Evolutionary conservation across 2,329 filamentous ascomycete species (phyloP).

Genomic region (Zasmidium citrigriseum): DNA sequence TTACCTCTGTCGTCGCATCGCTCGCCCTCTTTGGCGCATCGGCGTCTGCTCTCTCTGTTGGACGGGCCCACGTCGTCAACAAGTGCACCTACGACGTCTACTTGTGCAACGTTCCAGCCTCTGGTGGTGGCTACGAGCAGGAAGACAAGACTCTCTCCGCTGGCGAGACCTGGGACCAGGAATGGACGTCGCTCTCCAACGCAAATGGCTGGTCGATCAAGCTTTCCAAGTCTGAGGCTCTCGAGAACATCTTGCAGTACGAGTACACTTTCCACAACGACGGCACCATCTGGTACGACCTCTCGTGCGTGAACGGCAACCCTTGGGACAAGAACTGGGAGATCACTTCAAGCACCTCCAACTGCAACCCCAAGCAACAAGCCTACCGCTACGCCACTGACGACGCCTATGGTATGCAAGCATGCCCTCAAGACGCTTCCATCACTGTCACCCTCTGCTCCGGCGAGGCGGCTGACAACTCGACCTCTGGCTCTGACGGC

Average conservation of each 20-base stretch:
- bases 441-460: conserved; percentile 41
- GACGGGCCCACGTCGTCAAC: conserved; percentile 34
- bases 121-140: conserved; percentile 27
- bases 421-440: conserved; percentile 31
- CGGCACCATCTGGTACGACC: conserved; percentile 41
- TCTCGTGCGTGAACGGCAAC: conserved; percentile 41
- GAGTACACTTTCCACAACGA: conserved; percentile 42
- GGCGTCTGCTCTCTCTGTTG: conserved; percentile 24
- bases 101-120: conserved; percentile 32
- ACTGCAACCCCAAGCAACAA: conserved; percentile 32
- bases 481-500: conserved; percentile 8
- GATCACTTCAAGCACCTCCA: conserved; percentile 31
- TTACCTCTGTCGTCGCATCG: conserved; percentile 26
- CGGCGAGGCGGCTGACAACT: conserved; percentile 22
- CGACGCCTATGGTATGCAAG: conserved; percentile 42
- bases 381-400: conserved; percentile 42
- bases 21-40: conserved; percentile 26
- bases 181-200: conserved; percentile 37
- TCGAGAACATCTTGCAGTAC: conserved; percentile 38
- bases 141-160: conserved; percentile 27
- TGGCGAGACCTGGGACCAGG: conserved; percentile 32
- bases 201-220: conserved; percentile 41
- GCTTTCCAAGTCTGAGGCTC: conserved; percentile 33
- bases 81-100: conserved; percentile 35
- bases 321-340: conserved; percentile 40